phyloP scores from a whole-genome alignment of 148 eudicot genomes.

The Vaccinium vitisidaea region DNA sequence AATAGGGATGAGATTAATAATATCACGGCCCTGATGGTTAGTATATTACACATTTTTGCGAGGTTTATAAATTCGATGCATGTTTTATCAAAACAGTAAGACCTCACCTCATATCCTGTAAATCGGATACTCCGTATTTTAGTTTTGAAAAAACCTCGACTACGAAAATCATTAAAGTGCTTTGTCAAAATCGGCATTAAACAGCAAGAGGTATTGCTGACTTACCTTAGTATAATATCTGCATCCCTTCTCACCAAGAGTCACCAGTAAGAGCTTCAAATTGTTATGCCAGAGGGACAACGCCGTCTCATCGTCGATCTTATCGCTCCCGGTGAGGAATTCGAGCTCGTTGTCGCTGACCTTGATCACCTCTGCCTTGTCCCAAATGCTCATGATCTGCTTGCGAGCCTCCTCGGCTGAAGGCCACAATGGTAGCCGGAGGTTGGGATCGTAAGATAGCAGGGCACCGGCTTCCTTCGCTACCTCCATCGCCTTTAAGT shows the following conservation, averaged over 20 bases:
- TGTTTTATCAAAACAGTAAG: too few relatives aligned
- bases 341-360: constrained; percentile 79
- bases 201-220: not conserved
- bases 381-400: constrained; percentile 91
- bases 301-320: constrained; percentile 62
- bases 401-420: constrained; percentile 62
- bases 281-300: constrained; percentile 78
- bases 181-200: too few relatives aligned
- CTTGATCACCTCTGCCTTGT: constrained; percentile 80
- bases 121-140: too few relatives aligned
- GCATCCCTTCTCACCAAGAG: constrained; percentile 92
- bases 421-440: constrained; percentile 80
- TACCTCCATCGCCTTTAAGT: constrained; percentile 82
- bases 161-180: not conserved
- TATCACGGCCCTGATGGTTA: too few relatives aligned
- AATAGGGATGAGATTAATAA: too few relatives aligned
- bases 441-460: constrained; percentile 89
- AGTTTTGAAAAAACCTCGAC: not conserved
- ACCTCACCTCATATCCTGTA: too few relatives aligned
- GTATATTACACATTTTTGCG: too few relatives aligned
- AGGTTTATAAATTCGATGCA: too few relatives aligned
- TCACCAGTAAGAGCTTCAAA: constrained; percentile 76
- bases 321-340: constrained; percentile 63
- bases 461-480: constrained; percentile 78
- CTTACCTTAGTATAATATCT: constrained; percentile 80